These are phyloP conservation scores for Euclidium syriacum DNA, from an alignment of 345 rosid genomes.

Conservation along the genomic window DNA sequence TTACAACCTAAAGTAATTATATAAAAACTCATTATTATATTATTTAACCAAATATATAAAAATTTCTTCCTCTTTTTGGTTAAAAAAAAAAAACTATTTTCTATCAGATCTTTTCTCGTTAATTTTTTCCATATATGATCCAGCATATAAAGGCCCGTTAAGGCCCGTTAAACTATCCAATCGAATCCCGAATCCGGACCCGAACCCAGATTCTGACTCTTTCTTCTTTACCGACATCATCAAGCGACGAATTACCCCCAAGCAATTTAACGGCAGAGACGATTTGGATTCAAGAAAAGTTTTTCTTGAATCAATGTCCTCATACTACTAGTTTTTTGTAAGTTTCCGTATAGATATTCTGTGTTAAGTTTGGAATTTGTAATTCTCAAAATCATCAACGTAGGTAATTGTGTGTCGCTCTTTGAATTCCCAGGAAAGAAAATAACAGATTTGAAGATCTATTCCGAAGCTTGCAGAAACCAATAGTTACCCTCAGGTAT, in stretches of 20 bases:
- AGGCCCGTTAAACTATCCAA: conserved; percentile 16
- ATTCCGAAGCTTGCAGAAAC: background rate
- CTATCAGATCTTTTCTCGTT: too few relatives aligned
- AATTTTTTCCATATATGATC: too few relatives aligned
- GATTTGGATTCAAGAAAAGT: background rate
- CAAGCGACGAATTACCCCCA: background rate
- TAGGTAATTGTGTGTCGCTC: too few relatives aligned
- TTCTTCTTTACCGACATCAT: conserved; percentile 8
- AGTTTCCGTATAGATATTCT: background rate
- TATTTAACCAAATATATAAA: too few relatives aligned
- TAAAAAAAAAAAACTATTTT: too few relatives aligned
- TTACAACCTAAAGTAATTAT: too few relatives aligned
- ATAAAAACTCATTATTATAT: too few relatives aligned
- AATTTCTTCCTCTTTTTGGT: too few relatives aligned
- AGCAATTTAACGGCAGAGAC: conserved; percentile 1
- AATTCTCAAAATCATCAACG: background rate
- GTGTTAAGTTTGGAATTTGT: background rate
- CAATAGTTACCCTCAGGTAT: background rate
- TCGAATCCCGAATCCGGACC: conserved; percentile 7
- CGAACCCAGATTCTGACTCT: conserved; percentile 14
- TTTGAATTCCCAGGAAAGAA: too few relatives aligned
- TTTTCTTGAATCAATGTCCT: background rate
- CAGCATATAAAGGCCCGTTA: background rate
- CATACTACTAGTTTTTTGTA: background rate
- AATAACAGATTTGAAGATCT: too few relatives aligned